Evolutionary conservation across 2,329 filamentous ascomycete species (phyloP), one percentile per base, ranked within the genome.

Genomic region (Emergomyces orientalis): DNA sequence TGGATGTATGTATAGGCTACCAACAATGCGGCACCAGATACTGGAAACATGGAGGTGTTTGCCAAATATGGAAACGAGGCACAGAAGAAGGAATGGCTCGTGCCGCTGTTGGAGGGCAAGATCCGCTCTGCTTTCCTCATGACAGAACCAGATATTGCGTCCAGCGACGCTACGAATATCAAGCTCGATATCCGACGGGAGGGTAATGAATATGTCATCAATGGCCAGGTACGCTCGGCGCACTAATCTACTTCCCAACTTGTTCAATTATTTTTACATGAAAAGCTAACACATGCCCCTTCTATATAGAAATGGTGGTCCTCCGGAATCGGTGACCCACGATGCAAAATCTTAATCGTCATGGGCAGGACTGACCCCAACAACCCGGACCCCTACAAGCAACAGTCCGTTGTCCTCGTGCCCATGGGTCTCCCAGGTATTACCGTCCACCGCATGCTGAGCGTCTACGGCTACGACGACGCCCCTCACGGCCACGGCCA

Each of bases 401-500:
- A 97, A 73, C 94, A 97, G 77, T 97, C 91, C 32, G 92, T 99
- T 65, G 84, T 97, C 59, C 82, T 97, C 34, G 94, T 97, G 19
- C 90, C 92, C 1, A 85, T 89, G 22, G 81, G 84, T 67, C 86
- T 89, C 1, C 88, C 89, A 25, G 94, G 94, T 63, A 88, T 97
- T 71, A 96, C 86, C n/a, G 88, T 97, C 70, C 85, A 96, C 77
- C 88, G 94, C 69, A 96, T 97, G 90, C 81, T 99, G 62, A 88
- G 83, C 59, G 93, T 97, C 67, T 96, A 95, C 77, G 94, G 94
- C 63, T 97, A 91, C 78, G 94, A 97, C 75, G 94, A 99, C 71
- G 94, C 94, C n/a, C 94, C 94, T 2, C 94, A 99, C 76, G 94
- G 94, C 62, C 94, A 99, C 78, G 94, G 91, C 54, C 93, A 99